Conservation (phyloP, 177 flowering plant genomes). For the Vitis hybrid region DNA sequence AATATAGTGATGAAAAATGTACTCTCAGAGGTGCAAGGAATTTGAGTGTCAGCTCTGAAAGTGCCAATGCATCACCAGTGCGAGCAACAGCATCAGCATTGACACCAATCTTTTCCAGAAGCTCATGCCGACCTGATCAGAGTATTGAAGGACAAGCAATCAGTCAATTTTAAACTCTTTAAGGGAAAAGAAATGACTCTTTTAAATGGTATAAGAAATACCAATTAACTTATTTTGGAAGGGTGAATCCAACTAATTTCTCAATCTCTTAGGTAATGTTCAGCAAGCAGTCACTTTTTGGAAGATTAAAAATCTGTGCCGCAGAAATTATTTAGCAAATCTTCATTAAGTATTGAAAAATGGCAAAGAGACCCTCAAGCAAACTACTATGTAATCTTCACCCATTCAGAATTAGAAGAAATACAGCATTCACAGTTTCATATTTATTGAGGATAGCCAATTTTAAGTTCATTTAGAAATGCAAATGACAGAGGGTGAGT, state of each 20-base stretch:
- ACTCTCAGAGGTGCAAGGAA: constrained; percentile 85
- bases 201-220: not conserved
- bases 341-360: too few species aligned
- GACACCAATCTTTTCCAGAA: constrained; percentile 71
- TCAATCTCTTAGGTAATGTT: too few species aligned
- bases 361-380: too few species aligned
- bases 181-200: not conserved
- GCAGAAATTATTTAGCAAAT: too few species aligned
- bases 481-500: not conserved
- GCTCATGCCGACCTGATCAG: constrained; percentile 78
- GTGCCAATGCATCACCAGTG: constrained; percentile 77
- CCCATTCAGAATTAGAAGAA: too few species aligned
- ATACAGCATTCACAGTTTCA: too few species aligned
- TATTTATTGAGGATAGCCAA: not conserved
- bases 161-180: not conserved
- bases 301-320: too few species aligned
- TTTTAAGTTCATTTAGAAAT: not conserved
- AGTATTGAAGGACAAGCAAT: constrained; percentile 2
- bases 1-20: constrained; percentile 21
- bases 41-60: constrained; percentile 80
- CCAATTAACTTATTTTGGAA: too few species aligned
- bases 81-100: constrained; percentile 81
- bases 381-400: too few species aligned
- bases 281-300: too few species aligned
- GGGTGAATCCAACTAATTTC: too few species aligned